Base-by-base conservation (phyloP, 768 basidiomycete species). In the Chalciporus piperatus region DNA sequence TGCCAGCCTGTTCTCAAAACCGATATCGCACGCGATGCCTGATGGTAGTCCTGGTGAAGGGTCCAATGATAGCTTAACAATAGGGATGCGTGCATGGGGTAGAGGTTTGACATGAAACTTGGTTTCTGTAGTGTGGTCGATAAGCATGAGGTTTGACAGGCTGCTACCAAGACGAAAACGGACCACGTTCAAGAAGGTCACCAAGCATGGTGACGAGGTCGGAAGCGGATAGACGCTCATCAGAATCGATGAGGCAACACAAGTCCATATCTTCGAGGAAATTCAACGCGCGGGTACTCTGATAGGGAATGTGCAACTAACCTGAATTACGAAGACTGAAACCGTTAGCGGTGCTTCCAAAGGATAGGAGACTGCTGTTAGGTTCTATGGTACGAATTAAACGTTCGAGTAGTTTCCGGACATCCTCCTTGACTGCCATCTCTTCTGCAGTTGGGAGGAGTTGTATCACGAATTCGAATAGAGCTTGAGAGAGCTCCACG, bases 1-100 rank as follows among this genome's bases (percentile, higher is more conserved):
- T 23, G 96, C 96, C 48, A 99, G 78, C 63, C 95, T 82, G 72
- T 98, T 98, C 76, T 97, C 96, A 61, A 98, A 98, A 16, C 96
- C 96, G 58, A 99, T 99, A 69, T 99, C 96, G 67, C 96, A 98
- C 7, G 95, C 90, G 60, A 99, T 96, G 50, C 94, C 95, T 45
- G 83, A 79, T 9, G 87, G 87, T 13, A 92, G 74, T 5, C 85
- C 83, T 11, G 84, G 85, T 3, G 90, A 89, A 16, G 92, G 90
- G 66, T 92, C 87, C 22, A 98, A 81, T 20, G 90, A 92, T 48
- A 99, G 79, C 75, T 99, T 99, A 65, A 99, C 92, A 66, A 99
- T 99, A 30, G 96, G 96, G 77, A 98, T 98, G 62, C 96, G 88
- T 11, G 96, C 96, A 72, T 94, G 89, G 10, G 96, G 95, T 20